Conservation (phyloP, 305 asterid species). For the Ajuga reptans region DNA sequence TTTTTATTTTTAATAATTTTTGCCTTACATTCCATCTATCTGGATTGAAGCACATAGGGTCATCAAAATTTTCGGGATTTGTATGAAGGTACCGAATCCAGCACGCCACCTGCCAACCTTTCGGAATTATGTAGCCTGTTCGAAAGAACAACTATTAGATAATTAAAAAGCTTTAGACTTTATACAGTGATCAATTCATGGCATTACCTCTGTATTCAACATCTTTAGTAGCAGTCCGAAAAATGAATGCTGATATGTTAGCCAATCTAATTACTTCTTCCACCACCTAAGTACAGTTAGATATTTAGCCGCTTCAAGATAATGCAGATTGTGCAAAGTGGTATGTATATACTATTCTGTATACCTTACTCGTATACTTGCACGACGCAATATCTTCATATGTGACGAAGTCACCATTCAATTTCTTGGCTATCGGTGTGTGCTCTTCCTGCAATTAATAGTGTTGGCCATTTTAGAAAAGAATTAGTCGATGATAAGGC, state of each 20-base stretch:
- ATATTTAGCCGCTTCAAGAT: not conserved
- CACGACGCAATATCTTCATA: constrained; percentile 37
- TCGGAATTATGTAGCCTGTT: constrained; percentile 47
- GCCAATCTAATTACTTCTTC: constrained; percentile 45
- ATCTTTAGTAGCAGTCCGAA: constrained; percentile 39
- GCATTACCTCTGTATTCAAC: constrained; percentile 40
- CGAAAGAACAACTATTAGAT: not conserved
- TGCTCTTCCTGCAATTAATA: constrained; percentile 37
- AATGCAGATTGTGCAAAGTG: not conserved
- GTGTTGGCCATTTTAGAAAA: not conserved
- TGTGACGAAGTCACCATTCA: constrained; percentile 33
- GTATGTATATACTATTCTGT: not conserved
- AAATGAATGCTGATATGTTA: constrained; percentile 28
- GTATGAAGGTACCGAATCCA: constrained; percentile 50
- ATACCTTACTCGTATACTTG: constrained; percentile 41
- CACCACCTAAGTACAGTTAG: constrained; percentile 35
- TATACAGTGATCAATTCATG: not conserved
- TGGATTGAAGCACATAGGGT: constrained; percentile 45
- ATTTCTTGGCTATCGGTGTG: constrained; percentile 24
- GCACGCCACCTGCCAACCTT: constrained; percentile 48
- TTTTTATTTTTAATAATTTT: not conserved
- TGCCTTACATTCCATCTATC: constrained; percentile 50
- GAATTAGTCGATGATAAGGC: not conserved
- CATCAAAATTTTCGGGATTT: constrained; percentile 44
- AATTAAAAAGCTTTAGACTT: not conserved